A percentile compares a stretch with the other conserved stretches of the same genome.
Conservation (phyloP, 164 flowering plant species). For the Liriodendron chinense region DNA sequence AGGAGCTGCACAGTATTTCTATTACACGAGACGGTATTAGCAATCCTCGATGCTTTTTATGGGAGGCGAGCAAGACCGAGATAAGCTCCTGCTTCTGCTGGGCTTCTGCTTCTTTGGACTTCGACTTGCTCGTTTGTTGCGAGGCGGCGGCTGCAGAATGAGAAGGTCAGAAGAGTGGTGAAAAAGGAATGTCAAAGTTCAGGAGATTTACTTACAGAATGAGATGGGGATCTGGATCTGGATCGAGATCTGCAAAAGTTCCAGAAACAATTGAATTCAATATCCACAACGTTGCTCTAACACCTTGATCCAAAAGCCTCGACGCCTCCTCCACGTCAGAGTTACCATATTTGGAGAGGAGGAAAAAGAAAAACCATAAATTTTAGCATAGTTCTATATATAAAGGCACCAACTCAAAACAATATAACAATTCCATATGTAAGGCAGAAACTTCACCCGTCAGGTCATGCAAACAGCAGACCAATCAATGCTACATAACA, state of each 20-base stretch:
- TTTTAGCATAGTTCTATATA: constrained; percentile 26
- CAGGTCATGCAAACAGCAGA: constrained; percentile 47
- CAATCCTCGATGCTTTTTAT: too few relatives aligned
- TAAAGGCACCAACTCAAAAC: neutral
- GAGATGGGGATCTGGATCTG: constrained; percentile 38
- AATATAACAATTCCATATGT: constrained; percentile 42
- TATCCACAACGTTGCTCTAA: constrained; percentile 56
- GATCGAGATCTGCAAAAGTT: constrained; percentile 50
- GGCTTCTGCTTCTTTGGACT: constrained; percentile 49
- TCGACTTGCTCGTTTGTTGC: constrained; percentile 31
- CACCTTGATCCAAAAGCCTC: constrained; percentile 66
- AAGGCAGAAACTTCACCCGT: constrained; percentile 39
- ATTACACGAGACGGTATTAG: too few relatives aligned
- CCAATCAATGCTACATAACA: constrained; percentile 22
- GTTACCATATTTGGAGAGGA: constrained; percentile 37
- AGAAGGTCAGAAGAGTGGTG: neutral
- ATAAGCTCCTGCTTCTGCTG: constrained; percentile 37
- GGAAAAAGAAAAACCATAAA: constrained; percentile 16
- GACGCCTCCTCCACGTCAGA: constrained; percentile 72
- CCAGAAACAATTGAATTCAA: constrained; percentile 52
- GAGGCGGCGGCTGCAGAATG: constrained; percentile 27
- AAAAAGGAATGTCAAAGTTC: constrained; percentile 15
- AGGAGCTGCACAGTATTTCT: too few relatives aligned
- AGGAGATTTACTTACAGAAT: constrained; percentile 10
- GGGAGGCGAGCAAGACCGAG: constrained; percentile 13